Base-by-base conservation (phyloP, 164 flowering plant species). In the Macadamia tetraphylla region DNA sequence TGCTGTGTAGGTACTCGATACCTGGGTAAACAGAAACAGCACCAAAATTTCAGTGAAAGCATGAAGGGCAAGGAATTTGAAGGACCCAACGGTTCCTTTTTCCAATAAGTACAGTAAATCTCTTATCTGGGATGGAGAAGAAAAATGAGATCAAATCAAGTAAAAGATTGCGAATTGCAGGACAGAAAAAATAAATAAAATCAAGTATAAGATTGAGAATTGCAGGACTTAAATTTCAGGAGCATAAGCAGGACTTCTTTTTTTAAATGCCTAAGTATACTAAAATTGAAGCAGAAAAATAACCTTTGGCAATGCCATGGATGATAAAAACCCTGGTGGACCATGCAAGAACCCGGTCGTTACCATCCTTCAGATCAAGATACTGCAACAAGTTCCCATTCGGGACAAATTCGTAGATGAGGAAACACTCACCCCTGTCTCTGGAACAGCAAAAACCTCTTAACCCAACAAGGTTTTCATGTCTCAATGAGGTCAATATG, bases 391-490 rank as follows among this genome's bases (percentile, higher is more conserved):
- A 75, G 69, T 79, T 89, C 53, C 97, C 97, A 51, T 88, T 89
- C 0, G 92, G 83, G 11, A 85, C 87, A 65, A 80, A 95, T 65
- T 88, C 95, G 70, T 92, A 92, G 6, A 95, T 67, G 32, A 95
- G 89, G 65, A 90, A 95, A 53, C 98, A 95, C 77, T 95, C 98
- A 1, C 99, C 98, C 44, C 99, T 69, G 32, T 90, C 97, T 52
- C 77, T 86, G 11, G 99, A 95, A 71, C 98, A 90, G 76, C 99
- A 95, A 69, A 95, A 87, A 0, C 99, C 99, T 78, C 94, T 85
- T 66, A 95, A 63, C 56, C 81, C 77, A 15, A 86, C 86, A 46
- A 95, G 79, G 74, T 88, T 90, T 56, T 89, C 98, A 70, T 95
- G 98, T 49, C 79, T 85, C 80, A 95, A 60, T 14, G 85, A 83